A percentile compares a stretch with the other conserved stretches of the same genome.
These are phyloP conservation scores for Striga hermonthica DNA, from an alignment of 305 asterid genomes.

Conservation along the genomic window DNA sequence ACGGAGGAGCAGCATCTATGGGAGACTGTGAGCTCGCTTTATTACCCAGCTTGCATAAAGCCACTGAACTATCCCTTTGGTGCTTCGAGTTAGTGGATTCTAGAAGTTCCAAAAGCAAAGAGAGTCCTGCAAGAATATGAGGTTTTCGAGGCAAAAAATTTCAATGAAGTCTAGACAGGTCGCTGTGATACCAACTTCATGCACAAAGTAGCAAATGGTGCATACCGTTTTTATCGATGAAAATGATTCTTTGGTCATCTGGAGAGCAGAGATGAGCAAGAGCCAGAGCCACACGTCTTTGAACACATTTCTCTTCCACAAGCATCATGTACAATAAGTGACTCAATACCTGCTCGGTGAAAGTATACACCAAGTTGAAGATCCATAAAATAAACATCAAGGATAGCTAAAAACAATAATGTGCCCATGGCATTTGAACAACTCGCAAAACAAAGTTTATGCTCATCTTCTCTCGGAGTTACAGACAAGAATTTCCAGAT, in stretches of 20 bases:
- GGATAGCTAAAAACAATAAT: background rate
- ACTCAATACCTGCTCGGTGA: conserved; percentile 65
- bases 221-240: conserved; percentile 76
- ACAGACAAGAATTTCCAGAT: conserved; percentile 7
- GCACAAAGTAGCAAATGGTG: conserved; percentile 20
- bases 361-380: conserved; percentile 23
- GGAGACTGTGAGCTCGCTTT: conserved; percentile 86
- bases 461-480: background rate
- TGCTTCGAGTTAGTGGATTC: conserved; percentile 61
- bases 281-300: conserved; percentile 86
- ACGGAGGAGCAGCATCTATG: conserved; percentile 95
- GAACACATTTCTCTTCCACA: conserved; percentile 64
- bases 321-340: conserved; percentile 90
- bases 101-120: conserved; percentile 80
- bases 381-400: conserved; percentile 19
- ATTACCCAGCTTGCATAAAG: conserved; percentile 73
- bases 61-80: conserved; percentile 78
- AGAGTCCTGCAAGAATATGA: conserved; percentile 57
- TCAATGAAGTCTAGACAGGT: conserved; percentile 15
- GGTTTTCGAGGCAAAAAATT: conserved; percentile 23
- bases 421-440: conserved; percentile 18
- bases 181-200: conserved; percentile 21
- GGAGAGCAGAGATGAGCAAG: conserved; percentile 95
- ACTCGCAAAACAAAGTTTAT: conserved; percentile 1
- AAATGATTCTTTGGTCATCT: conserved; percentile 78